These are phyloP conservation scores for Cercophora samala DNA, from an alignment of 495 filamentous ascomycete genomes.

Conservation along the genomic window DNA sequence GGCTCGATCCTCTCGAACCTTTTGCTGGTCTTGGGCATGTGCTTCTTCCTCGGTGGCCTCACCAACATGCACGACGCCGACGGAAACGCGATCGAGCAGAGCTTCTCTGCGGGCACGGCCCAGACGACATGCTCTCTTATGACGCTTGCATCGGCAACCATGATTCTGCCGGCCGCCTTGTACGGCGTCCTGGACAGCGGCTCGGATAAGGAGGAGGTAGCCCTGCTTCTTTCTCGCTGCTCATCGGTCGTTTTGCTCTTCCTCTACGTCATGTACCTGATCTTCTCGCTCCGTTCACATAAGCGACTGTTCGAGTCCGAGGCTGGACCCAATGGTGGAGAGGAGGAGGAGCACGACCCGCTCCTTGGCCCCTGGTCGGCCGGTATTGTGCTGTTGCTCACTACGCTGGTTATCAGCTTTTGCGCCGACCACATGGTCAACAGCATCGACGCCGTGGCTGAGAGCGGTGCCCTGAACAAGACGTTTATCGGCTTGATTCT, in stretches of 20 bases:
- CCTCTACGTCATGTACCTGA: constrained; percentile 86
- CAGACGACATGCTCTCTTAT: constrained; percentile 96
- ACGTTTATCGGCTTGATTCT: constrained; percentile 95
- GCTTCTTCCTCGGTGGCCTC: constrained; percentile 87
- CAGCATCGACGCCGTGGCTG: constrained; percentile 85
- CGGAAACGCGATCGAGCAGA: constrained; percentile 57
- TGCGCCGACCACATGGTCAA: constrained; percentile 93
- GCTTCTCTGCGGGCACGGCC: constrained; percentile 82
- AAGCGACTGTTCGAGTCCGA: constrained; percentile 73
- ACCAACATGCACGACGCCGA: constrained; percentile 45
- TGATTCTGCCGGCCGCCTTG: constrained; percentile 86
- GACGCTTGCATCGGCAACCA: constrained; percentile 83
- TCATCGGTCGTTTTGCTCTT: constrained; percentile 85
- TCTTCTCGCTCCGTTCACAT: constrained; percentile 86
- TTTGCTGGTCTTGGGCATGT: constrained; percentile 91
- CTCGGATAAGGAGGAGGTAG: constrained; percentile 52
- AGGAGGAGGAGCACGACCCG: constrained; percentile 51
- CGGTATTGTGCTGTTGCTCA: constrained; percentile 63
- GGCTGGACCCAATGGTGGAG: constrained; percentile 30
- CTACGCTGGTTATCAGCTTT: constrained; percentile 80
- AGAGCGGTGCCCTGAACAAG: constrained; percentile 81
- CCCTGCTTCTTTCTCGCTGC: constrained; percentile 82
- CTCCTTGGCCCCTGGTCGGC: constrained; percentile 70
- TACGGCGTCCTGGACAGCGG: constrained; percentile 44
- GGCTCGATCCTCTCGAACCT: constrained; percentile 96